Evolutionary conservation across 345 rosid species (phyloP).

Genomic region (Dimocarpus longan): DNA sequence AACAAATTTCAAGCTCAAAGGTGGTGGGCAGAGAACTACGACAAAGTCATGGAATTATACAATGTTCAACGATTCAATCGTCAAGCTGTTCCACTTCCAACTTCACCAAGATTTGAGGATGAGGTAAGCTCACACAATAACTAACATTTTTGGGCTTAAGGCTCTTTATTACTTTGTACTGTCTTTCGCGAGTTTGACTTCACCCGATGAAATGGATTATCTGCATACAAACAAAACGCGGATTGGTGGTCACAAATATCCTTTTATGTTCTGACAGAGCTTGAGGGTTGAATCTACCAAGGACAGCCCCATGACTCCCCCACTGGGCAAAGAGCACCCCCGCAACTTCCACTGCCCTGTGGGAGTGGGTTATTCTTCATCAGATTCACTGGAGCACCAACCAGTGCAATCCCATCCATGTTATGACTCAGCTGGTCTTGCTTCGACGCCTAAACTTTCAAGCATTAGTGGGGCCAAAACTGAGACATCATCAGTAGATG

Average conservation of each 20-base stretch:
- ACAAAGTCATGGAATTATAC: slow-evolving; percentile 91
- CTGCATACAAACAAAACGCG: not conserved
- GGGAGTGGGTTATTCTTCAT: slow-evolving; percentile 61
- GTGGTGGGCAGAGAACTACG: slow-evolving; percentile 96
- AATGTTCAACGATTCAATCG: slow-evolving; percentile 80
- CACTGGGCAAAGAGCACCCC: slow-evolving; percentile 66
- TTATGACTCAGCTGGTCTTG: slow-evolving; percentile 56
- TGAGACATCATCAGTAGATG: slow-evolving; percentile 73
- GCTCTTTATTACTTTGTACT: not conserved
- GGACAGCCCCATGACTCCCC: slow-evolving; percentile 79
- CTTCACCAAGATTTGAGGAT: slow-evolving; percentile 72
- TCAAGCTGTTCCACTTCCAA: slow-evolving; percentile 70
- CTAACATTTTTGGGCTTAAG: not conserved
- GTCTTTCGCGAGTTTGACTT: not conserved
- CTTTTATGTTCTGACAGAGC: slow-evolving; percentile 39
- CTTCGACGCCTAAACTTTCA: slow-evolving; percentile 71
- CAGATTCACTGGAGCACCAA: slow-evolving; percentile 66
- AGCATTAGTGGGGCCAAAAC: slow-evolving; percentile 71
- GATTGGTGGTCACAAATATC: not conserved
- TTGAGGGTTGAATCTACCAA: slow-evolving; percentile 59
- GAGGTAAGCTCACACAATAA: slow-evolving; percentile 51
- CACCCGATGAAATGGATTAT: not conserved
- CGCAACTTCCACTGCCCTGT: slow-evolving; percentile 41
- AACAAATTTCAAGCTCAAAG: slow-evolving; percentile 97
- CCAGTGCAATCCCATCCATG: slow-evolving; percentile 45